Conservation (phyloP, 352 stramenopile species). For the Phytophthora quininea region DNA sequence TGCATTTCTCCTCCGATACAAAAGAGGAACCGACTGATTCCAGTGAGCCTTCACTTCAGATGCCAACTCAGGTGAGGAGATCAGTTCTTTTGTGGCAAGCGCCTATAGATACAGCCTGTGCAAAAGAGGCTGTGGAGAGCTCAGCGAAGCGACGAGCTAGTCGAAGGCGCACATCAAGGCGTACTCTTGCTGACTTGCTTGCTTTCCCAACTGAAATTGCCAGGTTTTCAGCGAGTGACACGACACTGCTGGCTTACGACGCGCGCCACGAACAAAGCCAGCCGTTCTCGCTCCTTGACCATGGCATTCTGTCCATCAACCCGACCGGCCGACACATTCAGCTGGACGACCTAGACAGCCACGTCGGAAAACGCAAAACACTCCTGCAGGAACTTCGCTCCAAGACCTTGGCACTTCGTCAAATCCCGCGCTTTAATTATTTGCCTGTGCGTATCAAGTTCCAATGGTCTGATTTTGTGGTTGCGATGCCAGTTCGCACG, state of each 20-base stretch:
- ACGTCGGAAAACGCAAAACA: conserved; percentile 67
- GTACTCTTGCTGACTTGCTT: conserved; percentile 27
- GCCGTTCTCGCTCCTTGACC: conserved; percentile 59
- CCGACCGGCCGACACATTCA: conserved; percentile 53
- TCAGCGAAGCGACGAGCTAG: conserved; percentile 34
- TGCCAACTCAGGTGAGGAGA: not conserved
- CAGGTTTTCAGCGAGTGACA: conserved; percentile 33
- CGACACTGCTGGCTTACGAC: conserved; percentile 63
- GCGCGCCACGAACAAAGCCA: conserved; percentile 53
- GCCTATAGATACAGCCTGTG: conserved; percentile 17
- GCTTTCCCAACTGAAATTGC: conserved; percentile 33
- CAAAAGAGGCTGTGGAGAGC: conserved; percentile 30
- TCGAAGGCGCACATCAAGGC: conserved; percentile 36
- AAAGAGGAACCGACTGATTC: conserved; percentile 8
- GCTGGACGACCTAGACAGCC: conserved; percentile 46
- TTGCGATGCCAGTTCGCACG: conserved; percentile 52
- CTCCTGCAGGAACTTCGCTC: conserved; percentile 62
- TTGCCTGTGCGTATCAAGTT: conserved; percentile 67
- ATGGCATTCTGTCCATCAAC: conserved; percentile 60
- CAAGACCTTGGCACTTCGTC: conserved; percentile 63
- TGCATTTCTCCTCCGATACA: conserved; percentile 14
- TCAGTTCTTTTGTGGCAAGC: conserved; percentile 32
- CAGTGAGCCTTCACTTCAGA: not conserved
- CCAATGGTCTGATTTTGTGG: conserved; percentile 78
- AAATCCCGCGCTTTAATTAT: conserved; percentile 76